A percentile compares a stretch with the other conserved stretches of the same genome.
Conservation (phyloP, 331 rosid genomes). For the Prunus yedoensis region DNA sequence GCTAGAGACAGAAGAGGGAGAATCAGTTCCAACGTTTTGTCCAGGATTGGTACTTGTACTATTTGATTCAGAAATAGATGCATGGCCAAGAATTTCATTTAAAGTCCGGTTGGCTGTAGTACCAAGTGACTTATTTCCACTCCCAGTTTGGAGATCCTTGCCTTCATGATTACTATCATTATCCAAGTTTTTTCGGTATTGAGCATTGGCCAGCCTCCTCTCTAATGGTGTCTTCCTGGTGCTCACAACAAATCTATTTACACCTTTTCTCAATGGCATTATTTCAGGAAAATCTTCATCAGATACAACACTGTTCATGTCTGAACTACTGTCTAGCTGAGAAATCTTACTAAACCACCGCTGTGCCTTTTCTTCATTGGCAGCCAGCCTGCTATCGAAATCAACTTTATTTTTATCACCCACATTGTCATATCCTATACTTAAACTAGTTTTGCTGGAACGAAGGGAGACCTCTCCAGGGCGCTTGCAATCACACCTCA, state of each 20-base stretch:
- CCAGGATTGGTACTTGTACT: slow-evolving; percentile 25
- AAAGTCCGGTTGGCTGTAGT: slow-evolving; percentile 15
- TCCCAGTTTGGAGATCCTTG: slow-evolving; percentile 30
- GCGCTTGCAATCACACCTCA: slow-evolving; percentile 90
- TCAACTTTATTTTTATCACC: slow-evolving; percentile 30
- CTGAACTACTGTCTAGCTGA: slow-evolving; percentile 66
- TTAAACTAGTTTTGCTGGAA: slow-evolving; percentile 30
- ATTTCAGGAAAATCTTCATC: slow-evolving; percentile 95
- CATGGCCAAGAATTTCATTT: slow-evolving; percentile 37
- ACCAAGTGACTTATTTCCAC: slow-evolving; percentile 25
- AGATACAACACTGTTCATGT: slow-evolving; percentile 46
- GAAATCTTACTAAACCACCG: slow-evolving; percentile 90
- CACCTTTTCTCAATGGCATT: slow-evolving; percentile 95
- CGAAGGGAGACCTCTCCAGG: slow-evolving; percentile 56
- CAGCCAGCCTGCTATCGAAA: slow-evolving; percentile 57
- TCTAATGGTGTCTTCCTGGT: slow-evolving; percentile 81
- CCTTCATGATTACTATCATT: slow-evolving; percentile 33
- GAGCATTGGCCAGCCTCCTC: slow-evolving; percentile 67
- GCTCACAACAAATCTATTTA: slow-evolving; percentile 90
- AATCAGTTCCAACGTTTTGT: slow-evolving; percentile 19
- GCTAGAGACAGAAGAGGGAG: slow-evolving; percentile 21
- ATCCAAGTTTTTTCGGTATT: slow-evolving; percentile 52
- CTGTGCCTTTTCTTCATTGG: slow-evolving; percentile 88
- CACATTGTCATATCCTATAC: slow-evolving; percentile 41
- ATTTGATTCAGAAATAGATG: slow-evolving; percentile 37